A percentile compares a stretch with the other conserved stretches of the same genome.
Evolutionary conservation across 768 basidiomycete genomes (phyloP).

Genomic region (Termitomyces eurrhizus): DNA sequence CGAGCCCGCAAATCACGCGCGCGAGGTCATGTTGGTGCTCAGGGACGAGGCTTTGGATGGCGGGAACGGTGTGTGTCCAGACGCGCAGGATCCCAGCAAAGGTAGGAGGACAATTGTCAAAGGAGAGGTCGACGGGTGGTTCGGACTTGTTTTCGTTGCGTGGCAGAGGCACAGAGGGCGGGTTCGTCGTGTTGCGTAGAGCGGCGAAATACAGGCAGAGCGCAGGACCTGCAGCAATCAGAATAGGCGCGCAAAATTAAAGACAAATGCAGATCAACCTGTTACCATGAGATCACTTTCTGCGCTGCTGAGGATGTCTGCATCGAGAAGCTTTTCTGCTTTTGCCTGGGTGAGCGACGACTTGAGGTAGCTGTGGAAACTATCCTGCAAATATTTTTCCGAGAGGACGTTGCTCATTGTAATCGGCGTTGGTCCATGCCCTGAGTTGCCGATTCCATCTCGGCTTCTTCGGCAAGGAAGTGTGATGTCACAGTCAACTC

Average conservation of each 20-base stretch:
- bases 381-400: conserved; percentile 67
- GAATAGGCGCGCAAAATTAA: neutral
- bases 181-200: conserved; percentile 65
- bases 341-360: conserved; percentile 78
- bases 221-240: conserved; percentile 54
- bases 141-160: conserved; percentile 26
- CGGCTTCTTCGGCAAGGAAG: too few species aligned
- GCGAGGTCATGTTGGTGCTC: conserved; percentile 81
- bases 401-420: conserved; percentile 30
- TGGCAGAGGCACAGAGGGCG: conserved; percentile 80
- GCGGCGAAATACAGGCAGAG: conserved; percentile 85
- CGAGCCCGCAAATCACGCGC: conserved; percentile 68
- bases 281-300: conserved; percentile 86
- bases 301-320: conserved; percentile 69
- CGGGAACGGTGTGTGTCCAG: conserved; percentile 65
- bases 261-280: conserved; percentile 37
- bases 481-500: too few species aligned
- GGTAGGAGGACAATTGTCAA: conserved; percentile 61
- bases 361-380: conserved; percentile 80
- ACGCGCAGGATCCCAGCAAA: conserved; percentile 70
- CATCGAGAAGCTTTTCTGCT: conserved; percentile 67
- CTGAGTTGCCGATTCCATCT: neutral
- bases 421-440: neutral
- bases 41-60: conserved; percentile 58
- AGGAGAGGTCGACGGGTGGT: conserved; percentile 50